Evolutionary conservation across 495 filamentous ascomycete genomes (phyloP).

Genomic region (Chaetomium cochliodes): DNA sequence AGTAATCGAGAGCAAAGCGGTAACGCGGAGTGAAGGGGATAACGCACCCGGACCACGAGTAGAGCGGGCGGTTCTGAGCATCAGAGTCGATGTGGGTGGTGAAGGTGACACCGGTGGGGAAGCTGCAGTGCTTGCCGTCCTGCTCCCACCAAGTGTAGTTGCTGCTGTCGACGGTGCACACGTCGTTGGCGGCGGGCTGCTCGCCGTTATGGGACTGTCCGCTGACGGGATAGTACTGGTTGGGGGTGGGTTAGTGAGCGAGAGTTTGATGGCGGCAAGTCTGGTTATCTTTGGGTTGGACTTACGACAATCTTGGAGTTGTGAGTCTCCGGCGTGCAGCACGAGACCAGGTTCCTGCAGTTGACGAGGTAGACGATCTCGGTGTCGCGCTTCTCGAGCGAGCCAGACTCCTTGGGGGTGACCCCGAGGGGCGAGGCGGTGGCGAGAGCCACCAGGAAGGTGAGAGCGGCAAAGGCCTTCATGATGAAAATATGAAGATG

Average conservation of each 20-base stretch:
- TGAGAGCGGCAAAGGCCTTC: slow-evolving; percentile 5
- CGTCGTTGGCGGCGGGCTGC: neutral
- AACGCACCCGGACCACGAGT: slow-evolving; percentile 11
- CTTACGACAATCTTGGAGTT: neutral
- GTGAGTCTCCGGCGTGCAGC: neutral
- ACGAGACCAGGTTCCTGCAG: neutral
- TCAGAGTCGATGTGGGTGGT: slow-evolving; percentile 9
- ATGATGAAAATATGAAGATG: neutral
- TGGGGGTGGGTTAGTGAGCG: neutral
- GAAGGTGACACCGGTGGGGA: slow-evolving; percentile 1
- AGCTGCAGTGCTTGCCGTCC: neutral
- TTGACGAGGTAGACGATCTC: slow-evolving; percentile 11
- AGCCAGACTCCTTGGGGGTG: neutral
- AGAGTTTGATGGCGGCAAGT: neutral
- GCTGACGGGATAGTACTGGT: slow-evolving; percentile 12
- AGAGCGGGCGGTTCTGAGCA: slow-evolving; percentile 2
- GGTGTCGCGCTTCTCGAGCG: slow-evolving; percentile 14
- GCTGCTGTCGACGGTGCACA: neutral
- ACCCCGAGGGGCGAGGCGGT: neutral
- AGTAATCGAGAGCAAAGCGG: too few species aligned
- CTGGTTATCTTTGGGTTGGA: neutral
- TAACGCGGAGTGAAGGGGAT: neutral
- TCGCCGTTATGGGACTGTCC: slow-evolving; percentile 2
- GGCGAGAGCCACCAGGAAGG: slow-evolving; percentile 12
- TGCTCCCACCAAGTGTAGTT: slow-evolving; percentile 13